phyloP scores from a whole-genome alignment of 495 filamentous ascomycete genomes.

The Zalerion maritima region DNA sequence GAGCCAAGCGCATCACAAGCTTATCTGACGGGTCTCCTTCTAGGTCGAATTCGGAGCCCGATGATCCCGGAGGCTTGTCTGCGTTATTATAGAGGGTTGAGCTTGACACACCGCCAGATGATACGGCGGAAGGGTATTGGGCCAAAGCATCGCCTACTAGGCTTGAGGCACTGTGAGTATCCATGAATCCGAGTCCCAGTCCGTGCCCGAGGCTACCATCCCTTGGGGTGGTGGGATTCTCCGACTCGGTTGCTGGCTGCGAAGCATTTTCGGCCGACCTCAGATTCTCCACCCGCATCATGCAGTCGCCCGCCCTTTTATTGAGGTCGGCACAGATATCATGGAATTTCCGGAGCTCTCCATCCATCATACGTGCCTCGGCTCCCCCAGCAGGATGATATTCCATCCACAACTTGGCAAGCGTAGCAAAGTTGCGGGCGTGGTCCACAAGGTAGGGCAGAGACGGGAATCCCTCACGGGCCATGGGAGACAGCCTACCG shows the following conservation, averaged over 20 bases:
- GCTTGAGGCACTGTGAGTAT: too few species aligned
- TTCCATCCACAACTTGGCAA: slow-evolving; percentile 81
- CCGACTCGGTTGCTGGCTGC: slow-evolving; percentile 42
- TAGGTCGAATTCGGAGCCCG: too few species aligned
- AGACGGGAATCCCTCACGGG: slow-evolving; percentile 85
- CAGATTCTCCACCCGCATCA: slow-evolving; percentile 31
- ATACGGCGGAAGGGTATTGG: too few species aligned
- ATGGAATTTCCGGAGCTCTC: slow-evolving; percentile 60
- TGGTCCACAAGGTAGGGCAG: slow-evolving; percentile 92
- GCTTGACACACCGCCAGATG: too few species aligned
- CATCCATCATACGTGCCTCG: slow-evolving; percentile 35
- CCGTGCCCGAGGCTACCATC: too few species aligned
- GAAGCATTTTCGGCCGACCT: slow-evolving; percentile 52
- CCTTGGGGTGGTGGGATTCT: too few species aligned
- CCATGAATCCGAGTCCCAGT: too few species aligned
- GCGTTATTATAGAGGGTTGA: too few species aligned
- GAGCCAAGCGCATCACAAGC: too few species aligned
- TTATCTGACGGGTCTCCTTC: too few species aligned
- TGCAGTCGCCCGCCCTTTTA: slow-evolving; percentile 56
- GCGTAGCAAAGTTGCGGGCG: slow-evolving; percentile 70
- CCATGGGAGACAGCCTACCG: slow-evolving; percentile 62
- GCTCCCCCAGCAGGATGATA: slow-evolving; percentile 18
- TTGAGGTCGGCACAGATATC: slow-evolving; percentile 55
- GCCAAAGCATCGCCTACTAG: too few species aligned
- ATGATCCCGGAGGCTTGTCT: too few species aligned